A percentile compares a stretch with the other conserved stretches of the same genome.
These are phyloP conservation scores for Triticum aestivum DNA, from an alignment of 176 grass and related monocot genomes.

Conservation along the genomic window IWGSC_CS_RefSeq_v2.1 NC_057794.1:400155881-400156380, in stretches of 20 bases:
- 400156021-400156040: constrained; percentile 64
- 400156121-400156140: constrained; percentile 66
- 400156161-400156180: background rate
- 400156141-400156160: background rate
- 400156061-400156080: constrained; percentile 91
- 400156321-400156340: background rate
- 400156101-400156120: constrained; percentile 94
- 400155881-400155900: constrained; percentile 98
- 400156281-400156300: constrained; percentile 6
- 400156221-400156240: background rate
- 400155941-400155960: constrained; percentile 92
- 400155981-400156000: constrained; percentile 41
- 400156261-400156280: background rate
- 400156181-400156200: background rate
- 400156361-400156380: constrained; percentile 3
- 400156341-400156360: constrained; percentile 19
- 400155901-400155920: constrained; percentile 94
- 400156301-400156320: background rate
- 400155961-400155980: constrained; percentile 46
- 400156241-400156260: background rate
- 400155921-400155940: constrained; percentile 94
- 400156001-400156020: constrained; percentile 45
- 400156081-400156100: constrained; percentile 79
- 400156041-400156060: constrained; percentile 72
- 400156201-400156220: background rate